phyloP scores from a whole-genome alignment of 495 filamentous ascomycete species.

The Neurospora sp. region DNA sequence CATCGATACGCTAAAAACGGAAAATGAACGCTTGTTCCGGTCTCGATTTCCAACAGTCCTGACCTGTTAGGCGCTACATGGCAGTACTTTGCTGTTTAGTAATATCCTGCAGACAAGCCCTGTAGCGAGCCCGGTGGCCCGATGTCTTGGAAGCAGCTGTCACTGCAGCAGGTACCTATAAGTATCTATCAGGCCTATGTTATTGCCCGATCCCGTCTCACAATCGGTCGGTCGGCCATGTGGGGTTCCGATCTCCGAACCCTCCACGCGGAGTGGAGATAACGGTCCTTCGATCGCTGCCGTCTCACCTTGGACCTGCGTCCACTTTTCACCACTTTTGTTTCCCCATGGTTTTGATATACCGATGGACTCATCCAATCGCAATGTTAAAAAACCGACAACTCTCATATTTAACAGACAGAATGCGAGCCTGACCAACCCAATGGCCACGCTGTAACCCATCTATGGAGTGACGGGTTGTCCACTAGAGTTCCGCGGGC shows the following conservation, averaged over 20 bases:
- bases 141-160: background rate
- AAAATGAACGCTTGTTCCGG: background rate
- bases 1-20: background rate
- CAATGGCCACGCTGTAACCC: background rate
- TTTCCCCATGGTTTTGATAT: background rate
- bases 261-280: background rate
- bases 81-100: background rate
- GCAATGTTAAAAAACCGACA: background rate
- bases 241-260: background rate
- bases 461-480: background rate
- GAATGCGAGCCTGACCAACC: background rate
- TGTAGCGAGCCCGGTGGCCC: background rate
- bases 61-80: background rate
- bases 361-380: background rate
- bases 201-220: background rate
- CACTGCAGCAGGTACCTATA: background rate
- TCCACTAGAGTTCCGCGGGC: background rate
- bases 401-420: background rate
- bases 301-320: background rate
- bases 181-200: background rate
- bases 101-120: background rate
- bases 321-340: background rate
- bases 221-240: background rate
- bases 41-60: background rate
- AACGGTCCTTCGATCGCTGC: background rate